Base-by-base conservation (phyloP, 257 asterid genomes). In the Fraxinus americana region DNA sequence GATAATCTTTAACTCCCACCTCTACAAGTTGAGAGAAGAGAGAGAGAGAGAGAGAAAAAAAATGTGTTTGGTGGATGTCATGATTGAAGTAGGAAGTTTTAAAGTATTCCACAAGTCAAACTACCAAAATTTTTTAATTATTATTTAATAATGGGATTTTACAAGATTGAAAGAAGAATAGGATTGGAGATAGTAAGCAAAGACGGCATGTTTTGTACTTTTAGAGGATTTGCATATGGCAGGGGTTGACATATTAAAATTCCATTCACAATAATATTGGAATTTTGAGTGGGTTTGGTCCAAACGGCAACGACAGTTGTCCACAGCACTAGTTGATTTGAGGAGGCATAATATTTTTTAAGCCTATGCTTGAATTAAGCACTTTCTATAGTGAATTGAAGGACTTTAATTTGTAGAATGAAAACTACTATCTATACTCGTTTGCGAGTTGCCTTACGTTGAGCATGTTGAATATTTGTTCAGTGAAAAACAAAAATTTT, bases 1-100 rank as follows among this genome's bases (percentile, higher is more conserved):
- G 66, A n/a, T 27, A 57, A 57, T 57, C 66, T 57, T 12, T 6
- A 52, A 52, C 65, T n/a, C 66, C 66, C 66, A 57, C 66, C 66
- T n/a, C 66, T 57, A n/a, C 2, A 17, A 17, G 66, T 57, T 57
- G 66, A 57, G 66, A 57, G 65, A 1, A 32, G 5, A 32, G 34
- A 32, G 4, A 32, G 34, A 30, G 34, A 32, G 34, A 30, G 25
- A 7, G 2, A 5, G 11, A 2, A 16, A 17, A 5, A 17, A 19
- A 19, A 54, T 1, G 68, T 2, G 12, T 23, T 61, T 63, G 69
- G 36, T 27, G 36, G 69, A 12, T 63, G 7, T 29, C 34, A 25
- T 61, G 19, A 27, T 63, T 27, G 69, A 63, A 63, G 36, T 63
- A 36, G n/a, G 36, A 27, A 9, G 34, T 4, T 27, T 63, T 10